Evolutionary conservation across 2,329 filamentous ascomycete genomes (phyloP).

Genomic region (Purpureocillium lavendulum): DNA sequence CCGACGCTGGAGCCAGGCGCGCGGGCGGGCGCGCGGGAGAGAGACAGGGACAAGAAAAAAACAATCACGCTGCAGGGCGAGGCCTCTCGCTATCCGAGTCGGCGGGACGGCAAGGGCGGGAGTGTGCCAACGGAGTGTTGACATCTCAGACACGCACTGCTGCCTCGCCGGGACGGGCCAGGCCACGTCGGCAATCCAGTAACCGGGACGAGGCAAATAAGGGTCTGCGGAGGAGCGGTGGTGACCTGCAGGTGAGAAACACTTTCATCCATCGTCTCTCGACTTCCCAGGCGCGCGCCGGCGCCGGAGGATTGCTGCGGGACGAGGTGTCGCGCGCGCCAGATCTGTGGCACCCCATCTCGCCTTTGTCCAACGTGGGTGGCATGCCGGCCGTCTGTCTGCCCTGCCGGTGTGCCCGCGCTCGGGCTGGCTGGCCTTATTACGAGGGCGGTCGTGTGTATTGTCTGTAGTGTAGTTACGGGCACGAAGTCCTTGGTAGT

Average conservation of each 20-base stretch:
- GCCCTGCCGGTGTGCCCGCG: too few species aligned
- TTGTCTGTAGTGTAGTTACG: too few species aligned
- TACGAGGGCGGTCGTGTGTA: too few species aligned
- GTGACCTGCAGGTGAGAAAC: not conserved
- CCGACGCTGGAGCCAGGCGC: slow-evolving; percentile 2
- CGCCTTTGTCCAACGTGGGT: slow-evolving; percentile 21
- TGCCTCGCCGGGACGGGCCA: not conserved
- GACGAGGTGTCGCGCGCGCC: slow-evolving; percentile 19
- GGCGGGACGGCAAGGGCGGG: slow-evolving; percentile 17
- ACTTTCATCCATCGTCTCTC: not conserved
- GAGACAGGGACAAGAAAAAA: slow-evolving; percentile 4
- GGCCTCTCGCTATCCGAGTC: slow-evolving; percentile 21
- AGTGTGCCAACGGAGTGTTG: slow-evolving; percentile 13
- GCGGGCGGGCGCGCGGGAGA: too few species aligned
- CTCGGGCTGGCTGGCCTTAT: too few species aligned
- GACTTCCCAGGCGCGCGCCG: slow-evolving; percentile 7
- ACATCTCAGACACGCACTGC: slow-evolving; percentile 18
- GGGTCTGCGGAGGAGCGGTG: not conserved
- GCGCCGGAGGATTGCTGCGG: slow-evolving; percentile 23
- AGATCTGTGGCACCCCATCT: slow-evolving; percentile 34
- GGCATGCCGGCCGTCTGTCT: slow-evolving; percentile 3
- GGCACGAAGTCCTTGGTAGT: too few species aligned
- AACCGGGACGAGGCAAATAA: slow-evolving; percentile 2
- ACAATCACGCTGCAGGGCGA: slow-evolving; percentile 12
- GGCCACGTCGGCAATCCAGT: slow-evolving; percentile 5